A percentile compares a stretch with the other conserved stretches of the same genome.
Conservation (phyloP, 176 grass and related monocot species). For the Cenchrus americanus region DNA sequence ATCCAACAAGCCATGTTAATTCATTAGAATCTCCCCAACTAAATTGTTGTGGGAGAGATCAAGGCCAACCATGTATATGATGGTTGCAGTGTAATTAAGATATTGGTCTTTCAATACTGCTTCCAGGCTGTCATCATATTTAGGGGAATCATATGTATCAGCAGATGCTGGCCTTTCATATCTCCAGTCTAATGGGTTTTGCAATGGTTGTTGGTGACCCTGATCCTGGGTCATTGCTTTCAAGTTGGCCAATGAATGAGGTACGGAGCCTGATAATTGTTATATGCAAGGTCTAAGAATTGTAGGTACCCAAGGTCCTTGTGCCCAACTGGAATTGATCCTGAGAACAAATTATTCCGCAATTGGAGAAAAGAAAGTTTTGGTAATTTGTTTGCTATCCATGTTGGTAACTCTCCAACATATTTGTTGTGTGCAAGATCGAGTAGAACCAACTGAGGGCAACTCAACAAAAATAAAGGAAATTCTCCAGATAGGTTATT, state of each 20-base stretch:
- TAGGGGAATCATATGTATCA: too few species aligned
- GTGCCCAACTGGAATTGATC: slow-evolving; percentile 31
- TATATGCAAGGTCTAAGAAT: slow-evolving; percentile 6
- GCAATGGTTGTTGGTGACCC: background rate
- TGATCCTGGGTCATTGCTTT: background rate
- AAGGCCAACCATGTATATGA: background rate
- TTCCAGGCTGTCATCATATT: background rate
- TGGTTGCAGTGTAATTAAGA: background rate
- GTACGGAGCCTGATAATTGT: slow-evolving; percentile 5
- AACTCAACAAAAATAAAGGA: background rate
- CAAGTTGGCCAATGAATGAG: background rate
- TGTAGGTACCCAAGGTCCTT: background rate
- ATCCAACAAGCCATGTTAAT: background rate
- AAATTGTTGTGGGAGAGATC: slow-evolving; percentile 2
- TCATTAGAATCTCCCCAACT: background rate
- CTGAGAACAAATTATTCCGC: slow-evolving; percentile 31
- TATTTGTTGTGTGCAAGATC: slow-evolving; percentile 29
- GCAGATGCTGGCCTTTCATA: too few species aligned
- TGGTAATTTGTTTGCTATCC: slow-evolving; percentile 14
- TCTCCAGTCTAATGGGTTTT: background rate
- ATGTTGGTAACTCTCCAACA: slow-evolving; percentile 22
- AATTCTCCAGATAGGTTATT: slow-evolving; percentile 30
- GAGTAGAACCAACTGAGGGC: background rate
- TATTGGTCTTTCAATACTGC: background rate
- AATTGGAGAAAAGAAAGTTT: background rate